Evolutionary conservation across 495 filamentous ascomycete genomes (phyloP).

Genomic region (Tuber borchii): DNA sequence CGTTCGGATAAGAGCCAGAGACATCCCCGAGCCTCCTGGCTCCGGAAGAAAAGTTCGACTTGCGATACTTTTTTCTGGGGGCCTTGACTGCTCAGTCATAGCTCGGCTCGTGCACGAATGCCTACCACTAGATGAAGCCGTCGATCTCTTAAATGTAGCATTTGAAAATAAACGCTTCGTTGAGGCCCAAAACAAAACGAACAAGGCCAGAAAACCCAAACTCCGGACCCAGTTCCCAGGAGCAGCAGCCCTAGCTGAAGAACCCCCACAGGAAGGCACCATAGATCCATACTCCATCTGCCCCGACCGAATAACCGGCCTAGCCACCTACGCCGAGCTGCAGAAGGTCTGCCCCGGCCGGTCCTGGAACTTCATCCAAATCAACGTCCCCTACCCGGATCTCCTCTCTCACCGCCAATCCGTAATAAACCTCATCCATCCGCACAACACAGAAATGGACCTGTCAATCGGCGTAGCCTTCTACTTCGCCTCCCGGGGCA

Average conservation of each 20-base stretch:
- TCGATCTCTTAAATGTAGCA: conserved; percentile 91
- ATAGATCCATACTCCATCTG: conserved; percentile 64
- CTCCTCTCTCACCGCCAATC: conserved; percentile 60
- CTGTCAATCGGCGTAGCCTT: conserved; percentile 88
- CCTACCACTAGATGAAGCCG: conserved; percentile 57
- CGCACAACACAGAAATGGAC: conserved; percentile 98
- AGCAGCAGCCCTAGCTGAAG: conserved; percentile 6
- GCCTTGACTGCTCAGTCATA: conserved; percentile 84
- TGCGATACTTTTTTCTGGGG: conserved; percentile 88
- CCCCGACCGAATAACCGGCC: conserved; percentile 82
- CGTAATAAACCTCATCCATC: conserved; percentile 71
- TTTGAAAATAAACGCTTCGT: conserved; percentile 86
- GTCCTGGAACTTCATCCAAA: conserved; percentile 69
- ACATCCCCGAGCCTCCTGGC: conserved; percentile 57
- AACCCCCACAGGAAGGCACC: conserved; percentile 10
- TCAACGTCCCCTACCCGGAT: conserved; percentile 78
- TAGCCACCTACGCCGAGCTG: conserved; percentile 67
- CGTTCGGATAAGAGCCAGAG: conserved; percentile 56
- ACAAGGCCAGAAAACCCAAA: conserved; percentile 19
- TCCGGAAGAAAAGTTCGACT: conserved; percentile 45
- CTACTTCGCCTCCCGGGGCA: conserved; percentile 84
- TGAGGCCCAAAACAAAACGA: conserved; percentile 44
- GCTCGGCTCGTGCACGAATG: conserved; percentile 78
- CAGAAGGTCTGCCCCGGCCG: conserved; percentile 62
- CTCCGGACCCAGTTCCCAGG: conserved; percentile 14